Evolutionary conservation across 768 basidiomycete species (phyloP).

Genomic region (Rickenella mellea): DNA sequence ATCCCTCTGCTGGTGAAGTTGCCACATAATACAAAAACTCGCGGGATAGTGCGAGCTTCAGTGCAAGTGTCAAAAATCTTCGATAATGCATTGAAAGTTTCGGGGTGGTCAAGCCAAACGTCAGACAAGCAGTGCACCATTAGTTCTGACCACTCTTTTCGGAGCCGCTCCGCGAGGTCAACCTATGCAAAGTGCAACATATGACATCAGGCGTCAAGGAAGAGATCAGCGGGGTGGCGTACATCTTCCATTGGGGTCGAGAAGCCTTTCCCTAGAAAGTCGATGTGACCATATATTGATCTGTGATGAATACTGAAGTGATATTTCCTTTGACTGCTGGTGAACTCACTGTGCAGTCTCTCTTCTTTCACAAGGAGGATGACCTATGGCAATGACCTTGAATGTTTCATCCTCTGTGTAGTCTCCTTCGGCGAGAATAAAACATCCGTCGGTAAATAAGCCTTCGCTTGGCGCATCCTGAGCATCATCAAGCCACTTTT

Average conservation of each 20-base stretch:
- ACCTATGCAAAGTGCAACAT: slow-evolving; percentile 29
- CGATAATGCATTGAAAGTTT: slow-evolving; percentile 68
- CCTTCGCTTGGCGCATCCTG: slow-evolving; percentile 90
- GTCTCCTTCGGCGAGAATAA: slow-evolving; percentile 92
- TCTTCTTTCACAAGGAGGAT: slow-evolving; percentile 91
- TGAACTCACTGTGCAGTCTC: slow-evolving; percentile 63
- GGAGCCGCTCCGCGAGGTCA: slow-evolving; percentile 51
- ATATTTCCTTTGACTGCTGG: background rate
- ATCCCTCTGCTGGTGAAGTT: slow-evolving; percentile 87
- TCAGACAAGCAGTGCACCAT: slow-evolving; percentile 94
- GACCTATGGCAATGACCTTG: slow-evolving; percentile 88
- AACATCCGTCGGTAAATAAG: slow-evolving; percentile 91
- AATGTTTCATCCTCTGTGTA: slow-evolving; percentile 89
- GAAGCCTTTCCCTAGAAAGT: slow-evolving; percentile 92
- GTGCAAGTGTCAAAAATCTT: slow-evolving; percentile 87
- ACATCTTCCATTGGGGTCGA: slow-evolving; percentile 90
- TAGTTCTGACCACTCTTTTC: slow-evolving; percentile 62
- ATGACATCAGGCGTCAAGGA: background rate
- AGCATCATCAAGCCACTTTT: slow-evolving; percentile 9
- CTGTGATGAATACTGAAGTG: slow-evolving; percentile 28
- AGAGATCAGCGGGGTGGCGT: slow-evolving; percentile 16
- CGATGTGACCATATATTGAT: slow-evolving; percentile 91
- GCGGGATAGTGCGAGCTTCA: slow-evolving; percentile 80
- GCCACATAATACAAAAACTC: slow-evolving; percentile 85
- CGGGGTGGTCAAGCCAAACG: slow-evolving; percentile 87